phyloP scores from a whole-genome alignment of 257 asterid species.

The Lycium ferocissimum region DNA sequence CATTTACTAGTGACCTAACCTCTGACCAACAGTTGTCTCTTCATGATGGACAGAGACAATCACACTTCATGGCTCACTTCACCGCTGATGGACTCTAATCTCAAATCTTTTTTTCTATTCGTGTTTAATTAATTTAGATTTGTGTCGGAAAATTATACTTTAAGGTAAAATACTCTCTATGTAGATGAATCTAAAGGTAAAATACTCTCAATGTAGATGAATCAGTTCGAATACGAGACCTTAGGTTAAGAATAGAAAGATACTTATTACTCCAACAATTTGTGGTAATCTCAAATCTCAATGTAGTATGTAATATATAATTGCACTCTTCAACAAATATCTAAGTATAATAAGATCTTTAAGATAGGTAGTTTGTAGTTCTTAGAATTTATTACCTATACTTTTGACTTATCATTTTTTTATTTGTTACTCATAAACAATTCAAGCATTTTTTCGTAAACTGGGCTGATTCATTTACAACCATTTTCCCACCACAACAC shows the following conservation, averaged over 20 bases:
- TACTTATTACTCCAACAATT: no score
- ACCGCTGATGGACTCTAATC: not conserved
- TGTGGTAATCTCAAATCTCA: not conserved
- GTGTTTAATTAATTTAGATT: not conserved
- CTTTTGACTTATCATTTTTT: not conserved
- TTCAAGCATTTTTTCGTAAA: not conserved
- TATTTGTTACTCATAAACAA: not conserved
- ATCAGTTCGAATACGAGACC: no score
- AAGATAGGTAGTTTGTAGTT: not conserved
- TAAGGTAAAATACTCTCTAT: not conserved
- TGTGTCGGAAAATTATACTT: accelerated
- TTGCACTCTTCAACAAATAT: not conserved
- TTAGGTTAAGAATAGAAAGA: no score
- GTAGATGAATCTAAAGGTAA: no score
- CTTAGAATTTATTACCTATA: not conserved
- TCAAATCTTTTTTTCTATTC: no score
- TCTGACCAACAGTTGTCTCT: conserved; percentile 27
- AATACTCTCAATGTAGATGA: no score
- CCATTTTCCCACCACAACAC: not conserved
- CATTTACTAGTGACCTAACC: not conserved
- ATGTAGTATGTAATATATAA: not conserved
- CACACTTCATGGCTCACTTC: not conserved
- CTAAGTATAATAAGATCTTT: not conserved
- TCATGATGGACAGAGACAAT: conserved; percentile 1
- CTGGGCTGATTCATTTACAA: not conserved